Conservation (phyloP, 1,284 basidiomycete genomes). For the Moesziomyces sp. region DNA sequence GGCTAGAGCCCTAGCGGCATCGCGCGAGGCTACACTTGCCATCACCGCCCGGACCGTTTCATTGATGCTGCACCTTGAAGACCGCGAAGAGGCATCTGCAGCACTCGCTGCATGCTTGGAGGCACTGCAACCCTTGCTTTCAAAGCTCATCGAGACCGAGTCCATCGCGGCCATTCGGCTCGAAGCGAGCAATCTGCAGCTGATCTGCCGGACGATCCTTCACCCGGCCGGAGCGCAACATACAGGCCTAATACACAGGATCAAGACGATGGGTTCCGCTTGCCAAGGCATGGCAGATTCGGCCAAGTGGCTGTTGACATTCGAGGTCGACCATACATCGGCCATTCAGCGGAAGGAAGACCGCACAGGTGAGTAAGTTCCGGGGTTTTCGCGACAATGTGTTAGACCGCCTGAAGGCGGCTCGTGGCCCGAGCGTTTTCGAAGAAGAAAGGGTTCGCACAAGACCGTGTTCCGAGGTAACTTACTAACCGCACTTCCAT, state of each 20-base stretch:
- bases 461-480: too few species aligned
- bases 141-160: conserved; percentile 18
- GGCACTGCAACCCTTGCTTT: conserved; percentile 5
- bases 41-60: conserved; percentile 13
- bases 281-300: conserved; percentile 7
- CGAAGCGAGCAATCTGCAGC: conserved; percentile 20
- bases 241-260: not conserved
- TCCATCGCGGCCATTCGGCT: conserved; percentile 14
- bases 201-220: conserved; percentile 19
- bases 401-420: not conserved
- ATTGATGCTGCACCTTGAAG: conserved; percentile 3
- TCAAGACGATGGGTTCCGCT: conserved; percentile 2
- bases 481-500: conserved; percentile 1
- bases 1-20: not conserved
- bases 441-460: not conserved
- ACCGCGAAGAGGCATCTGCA: not conserved
- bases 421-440: not conserved
- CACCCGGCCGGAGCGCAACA: not conserved
- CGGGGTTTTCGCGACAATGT: not conserved
- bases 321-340: conserved; percentile 2
- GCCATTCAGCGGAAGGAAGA: not conserved
- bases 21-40: conserved; percentile 11
- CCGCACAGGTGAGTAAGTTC: not conserved
- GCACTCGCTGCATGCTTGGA: not conserved
- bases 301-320: conserved; percentile 10